These are phyloP conservation scores for Fusarium sp. DNA, from an alignment of 2,329 filamentous ascomycete species.

Conservation along the genomic window DNA sequence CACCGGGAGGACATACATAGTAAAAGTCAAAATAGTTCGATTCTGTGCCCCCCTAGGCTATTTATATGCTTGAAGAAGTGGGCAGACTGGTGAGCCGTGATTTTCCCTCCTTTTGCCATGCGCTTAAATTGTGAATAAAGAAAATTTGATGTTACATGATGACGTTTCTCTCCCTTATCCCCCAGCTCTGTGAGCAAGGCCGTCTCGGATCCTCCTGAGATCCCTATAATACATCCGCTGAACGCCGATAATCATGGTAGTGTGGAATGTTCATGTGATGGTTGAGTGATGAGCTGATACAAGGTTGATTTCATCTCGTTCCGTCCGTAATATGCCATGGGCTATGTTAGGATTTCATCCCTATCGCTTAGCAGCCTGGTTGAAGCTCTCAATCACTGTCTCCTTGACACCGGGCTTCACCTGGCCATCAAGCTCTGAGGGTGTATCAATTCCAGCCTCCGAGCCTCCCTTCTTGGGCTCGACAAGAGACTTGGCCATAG, in stretches of 20 bases:
- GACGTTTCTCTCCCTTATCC: conserved; percentile 14
- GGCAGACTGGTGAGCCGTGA: conserved; percentile 10
- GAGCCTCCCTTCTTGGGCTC: conserved; percentile 45
- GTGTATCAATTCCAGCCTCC: conserved; percentile 25
- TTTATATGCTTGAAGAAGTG: conserved; percentile 5
- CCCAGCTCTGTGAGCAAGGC: conserved; percentile 21
- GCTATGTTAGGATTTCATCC: background rate
- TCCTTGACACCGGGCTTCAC: conserved; percentile 50
- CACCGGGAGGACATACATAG: background rate
- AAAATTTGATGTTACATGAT: conserved; percentile 41
- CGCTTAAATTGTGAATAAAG: conserved; percentile 19
- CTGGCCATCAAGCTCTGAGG: conserved; percentile 15
- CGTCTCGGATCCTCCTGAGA: conserved; percentile 27
- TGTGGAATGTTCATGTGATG: conserved; percentile 33
- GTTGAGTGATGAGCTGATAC: conserved; percentile 31
- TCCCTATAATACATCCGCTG: conserved; percentile 46
- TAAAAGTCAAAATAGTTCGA: conserved; percentile 18
- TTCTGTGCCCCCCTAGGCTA: conserved; percentile 19
- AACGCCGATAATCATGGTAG: conserved; percentile 43
- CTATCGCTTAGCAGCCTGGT: conserved; percentile 49
- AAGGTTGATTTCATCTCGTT: background rate
- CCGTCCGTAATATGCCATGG: background rate
- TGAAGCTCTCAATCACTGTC: conserved; percentile 54
- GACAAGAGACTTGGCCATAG: conserved; percentile 66
- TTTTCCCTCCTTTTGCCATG: conserved; percentile 28